Base-by-base conservation (phyloP, 768 basidiomycete genomes). In the Suillus brevipes region DNA sequence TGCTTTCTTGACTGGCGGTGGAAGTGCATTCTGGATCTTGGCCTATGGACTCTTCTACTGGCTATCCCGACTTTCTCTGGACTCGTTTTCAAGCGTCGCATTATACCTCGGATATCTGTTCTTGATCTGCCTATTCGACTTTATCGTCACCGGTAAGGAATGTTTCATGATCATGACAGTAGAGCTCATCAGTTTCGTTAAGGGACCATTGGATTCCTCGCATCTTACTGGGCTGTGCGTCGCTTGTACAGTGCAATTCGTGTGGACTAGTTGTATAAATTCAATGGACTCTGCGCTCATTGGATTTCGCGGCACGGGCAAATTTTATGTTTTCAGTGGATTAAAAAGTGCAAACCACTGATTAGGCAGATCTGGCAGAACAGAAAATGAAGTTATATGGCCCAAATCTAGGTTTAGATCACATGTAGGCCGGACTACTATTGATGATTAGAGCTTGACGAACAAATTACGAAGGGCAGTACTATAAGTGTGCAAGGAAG, bases 91-190 rank as follows among this genome's bases (percentile, higher is more conserved):
- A 5, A 92, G 91, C 71, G 84, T 90, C 40, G 82, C 90, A 36
- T 83, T 98, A 28, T 98, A 95, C 79, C 83, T 98, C 37, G 96
- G 97, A 36, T 98, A 98, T 78, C 82, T 99, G 65, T 82, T 91
- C 73, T 82, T 97, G 49, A 83, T 98, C 63, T 86, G 87, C 18
- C 73, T 94, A n/a, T 79, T 97, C 38, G 87, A 92, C 72, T 98
- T 97, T 83, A 81, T 98, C 31, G 83, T 95, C 63, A 94, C 94
- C 62, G 95, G 95, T 88, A 74, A 57, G 85, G 71, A 64, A 45
- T 66, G 28, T 56, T 49, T 53, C 37, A 18, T 57, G 20, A 20
- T 63, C 37, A n/a, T 43, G 37, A 64, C 47, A 57, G 20, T 62
- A 28, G 28, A 49, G 37, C 66, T 66, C 25, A 52, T 50, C 58